Evolutionary conservation across 768 basidiomycete genomes (phyloP), one percentile per base, ranked within the genome.

Genomic region (Trametes coccinea): DNA sequence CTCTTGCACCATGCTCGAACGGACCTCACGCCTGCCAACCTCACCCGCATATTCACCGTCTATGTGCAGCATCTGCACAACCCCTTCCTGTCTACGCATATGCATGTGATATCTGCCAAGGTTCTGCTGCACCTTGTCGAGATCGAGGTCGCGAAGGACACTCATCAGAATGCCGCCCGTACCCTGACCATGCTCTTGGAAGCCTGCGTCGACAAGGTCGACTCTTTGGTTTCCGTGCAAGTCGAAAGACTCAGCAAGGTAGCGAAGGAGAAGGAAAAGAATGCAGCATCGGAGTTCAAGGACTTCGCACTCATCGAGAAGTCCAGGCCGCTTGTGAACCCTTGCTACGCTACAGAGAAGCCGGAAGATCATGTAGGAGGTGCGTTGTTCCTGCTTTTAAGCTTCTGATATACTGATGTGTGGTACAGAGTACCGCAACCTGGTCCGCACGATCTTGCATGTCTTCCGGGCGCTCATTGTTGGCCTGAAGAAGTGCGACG

Each of bases 61-160:
- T 97, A 92, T 72, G 91, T 94, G 1, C 86, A 88, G 51, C 86
- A 93, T 70, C 84, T 97, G 52, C 96, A 98, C 75, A 94, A 97
- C 70, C 84, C 92, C 2, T 86, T 90, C 17, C 82, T 95, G 48
- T 82, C 85, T 8, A 87, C 83, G 66, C 87, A 84, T 57, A 84
- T 95, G 37, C 95, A 98, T 70, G 92, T 92, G 11, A 81, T 98
- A 71, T 93, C 92, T 65, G 89, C 90, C 54, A 98, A 98, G 74
- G 87, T 97, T 77, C 87, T 98, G 72, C 90, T 94, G 69, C 91
- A 90, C 63, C 81, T 97, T 50, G 83, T 92, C 45, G 97, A 98
- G 57, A 83, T 86, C 48, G 87, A 98, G 45, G 76, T 89, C 27
- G 75, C 81, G 33, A 95, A 96, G 73, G 90, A 89, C 50, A 85